Evolutionary conservation across 805 yeast genomes (phyloP), one percentile per base, ranked within the genome.

Genomic region (Candida maris): DNA sequence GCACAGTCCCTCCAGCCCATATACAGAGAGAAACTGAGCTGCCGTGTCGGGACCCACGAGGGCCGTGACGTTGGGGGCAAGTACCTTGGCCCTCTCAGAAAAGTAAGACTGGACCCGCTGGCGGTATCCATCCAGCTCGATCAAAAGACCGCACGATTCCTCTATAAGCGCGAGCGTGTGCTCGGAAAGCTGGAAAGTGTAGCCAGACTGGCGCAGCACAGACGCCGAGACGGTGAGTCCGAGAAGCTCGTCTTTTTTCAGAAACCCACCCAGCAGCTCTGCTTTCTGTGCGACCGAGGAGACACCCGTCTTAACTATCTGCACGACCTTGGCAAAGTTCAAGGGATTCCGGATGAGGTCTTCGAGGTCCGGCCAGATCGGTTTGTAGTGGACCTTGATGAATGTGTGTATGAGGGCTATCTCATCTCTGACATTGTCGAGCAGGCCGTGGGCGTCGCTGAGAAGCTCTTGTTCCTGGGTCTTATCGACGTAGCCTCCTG

Each of bases 21-120:
- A 94, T 13, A 73, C 67, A 1, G 85, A 73, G 17, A 91, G 61
- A 13, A 93, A 59, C 48, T 83, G 85, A 0, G 95, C 81, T 0
- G 95, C 76, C 0, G 84, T 73, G 5, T 72, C 64, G 0, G 94
- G 65, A 0, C 95, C 94, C 2, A 91, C 67, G 6, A 93, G 63
- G 0, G 76, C 76, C 3, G 85, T 68, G 1, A 85, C 60, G 56
- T 93, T 91, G 2, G 97, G 98, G 0, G 96, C 94, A 46, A 79
- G 71, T 2, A 59, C 53, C 2, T 71, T 61, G 16, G 85, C 67
- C 47, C 77, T 73, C 1, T 68, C 54, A 0, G 89, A 65, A 12
- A 87, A 76, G 48, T 71, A 82, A 1, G 53, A 39, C 1, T 77
- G 68, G 6, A 87, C 67, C 24, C 59, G 57, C 2, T 41, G 41